Evolutionary conservation across 257 asterid species (phyloP).

Genomic region (Voacanga thouarsii): DNA sequence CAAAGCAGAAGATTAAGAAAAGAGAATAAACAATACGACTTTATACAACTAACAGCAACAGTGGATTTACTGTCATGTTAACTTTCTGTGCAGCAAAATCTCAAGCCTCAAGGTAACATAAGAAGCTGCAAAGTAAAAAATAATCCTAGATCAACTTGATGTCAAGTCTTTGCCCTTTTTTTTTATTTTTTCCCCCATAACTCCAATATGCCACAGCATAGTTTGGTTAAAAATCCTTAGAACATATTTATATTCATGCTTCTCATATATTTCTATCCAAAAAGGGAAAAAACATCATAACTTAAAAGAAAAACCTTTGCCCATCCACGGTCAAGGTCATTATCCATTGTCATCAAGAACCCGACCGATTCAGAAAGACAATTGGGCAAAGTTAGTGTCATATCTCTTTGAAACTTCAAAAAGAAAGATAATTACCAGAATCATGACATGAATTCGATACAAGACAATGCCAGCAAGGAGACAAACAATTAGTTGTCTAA

Average conservation of each 20-base stretch:
- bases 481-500: too few relatives aligned
- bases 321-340: background rate
- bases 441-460: too few relatives aligned
- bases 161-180: background rate
- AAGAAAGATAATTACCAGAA: too few relatives aligned
- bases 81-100: background rate
- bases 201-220: background rate
- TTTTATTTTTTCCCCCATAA: too few relatives aligned
- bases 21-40: background rate
- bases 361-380: background rate
- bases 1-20: background rate
- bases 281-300: too few relatives aligned
- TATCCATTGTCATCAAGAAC: background rate
- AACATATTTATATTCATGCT: background rate
- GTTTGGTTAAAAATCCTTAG: background rate
- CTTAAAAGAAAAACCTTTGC: background rate
- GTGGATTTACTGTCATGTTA: background rate
- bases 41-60: background rate
- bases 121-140: background rate
- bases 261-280: background rate
- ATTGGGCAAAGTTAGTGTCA: background rate
- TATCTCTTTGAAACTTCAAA: too few relatives aligned
- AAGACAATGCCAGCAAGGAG: too few relatives aligned
- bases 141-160: background rate
- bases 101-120: too few relatives aligned